These are phyloP conservation scores for Naganishia vaughanmartiniae DNA, from an alignment of 768 basidiomycete species.

Conservation along the genomic window DNA sequence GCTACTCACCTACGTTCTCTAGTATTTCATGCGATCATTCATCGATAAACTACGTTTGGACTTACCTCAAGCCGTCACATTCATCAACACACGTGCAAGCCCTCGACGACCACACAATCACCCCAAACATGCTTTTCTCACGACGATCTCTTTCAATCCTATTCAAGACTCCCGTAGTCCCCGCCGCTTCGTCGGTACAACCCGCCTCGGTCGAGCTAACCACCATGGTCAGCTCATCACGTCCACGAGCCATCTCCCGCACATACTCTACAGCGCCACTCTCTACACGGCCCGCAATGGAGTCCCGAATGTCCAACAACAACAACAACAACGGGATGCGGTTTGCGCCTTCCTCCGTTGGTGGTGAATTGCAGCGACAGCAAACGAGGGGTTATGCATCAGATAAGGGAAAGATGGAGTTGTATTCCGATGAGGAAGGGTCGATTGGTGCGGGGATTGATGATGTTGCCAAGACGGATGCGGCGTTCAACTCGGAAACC, in stretches of 20 bases:
- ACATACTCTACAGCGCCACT: constrained; percentile 11
- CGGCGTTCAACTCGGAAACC: constrained; percentile 46
- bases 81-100: neutral
- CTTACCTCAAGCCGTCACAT: neutral
- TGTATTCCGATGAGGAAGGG: constrained; percentile 50
- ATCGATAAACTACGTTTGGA: too few species aligned
- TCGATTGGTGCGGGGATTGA: constrained; percentile 47
- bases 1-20: too few species aligned
- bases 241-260: constrained; percentile 11
- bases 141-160: constrained; percentile 9
- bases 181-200: neutral
- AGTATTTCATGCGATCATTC: too few species aligned
- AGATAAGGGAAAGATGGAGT: constrained; percentile 48
- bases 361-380: constrained; percentile 3
- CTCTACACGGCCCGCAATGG: neutral
- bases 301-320: constrained; percentile 9
- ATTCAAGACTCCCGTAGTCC: constrained; percentile 22
- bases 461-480: constrained; percentile 50
- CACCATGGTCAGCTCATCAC: constrained; percentile 18
- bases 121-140: constrained; percentile 20
- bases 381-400: constrained; percentile 40
- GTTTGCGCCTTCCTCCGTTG: constrained; percentile 10
- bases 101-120: neutral
- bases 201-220: constrained; percentile 10
- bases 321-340: neutral